A percentile compares a stretch with the other conserved stretches of the same genome.
These are phyloP conservation scores for Allomyces arbusculus DNA, from an alignment of 192 early-diverging fungal genomes.

Conservation along the genomic window DNA sequence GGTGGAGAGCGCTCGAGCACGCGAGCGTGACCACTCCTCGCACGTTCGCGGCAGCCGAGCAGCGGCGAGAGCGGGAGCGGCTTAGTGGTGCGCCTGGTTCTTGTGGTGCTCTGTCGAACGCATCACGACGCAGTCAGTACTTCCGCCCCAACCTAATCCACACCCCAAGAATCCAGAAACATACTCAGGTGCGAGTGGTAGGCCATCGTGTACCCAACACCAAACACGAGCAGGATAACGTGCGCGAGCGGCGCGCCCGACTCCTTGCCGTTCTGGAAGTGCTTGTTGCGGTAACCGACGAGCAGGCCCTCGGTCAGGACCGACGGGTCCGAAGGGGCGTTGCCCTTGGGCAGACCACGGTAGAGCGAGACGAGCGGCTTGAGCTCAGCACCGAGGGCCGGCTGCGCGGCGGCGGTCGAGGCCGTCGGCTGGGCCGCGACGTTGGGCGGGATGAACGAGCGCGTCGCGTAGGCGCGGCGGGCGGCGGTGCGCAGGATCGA, in stretches of 20 bases:
- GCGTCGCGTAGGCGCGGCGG: not conserved
- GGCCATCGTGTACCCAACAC: not conserved
- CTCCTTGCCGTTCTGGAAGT: conserved; percentile 1
- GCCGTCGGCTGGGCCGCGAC: not conserved
- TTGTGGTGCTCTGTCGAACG: not conserved
- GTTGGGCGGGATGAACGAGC: not conserved
- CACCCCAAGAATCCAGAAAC: not conserved
- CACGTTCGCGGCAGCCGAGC: too few relatives aligned
- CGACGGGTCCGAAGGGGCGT: not conserved
- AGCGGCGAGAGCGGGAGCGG: too few relatives aligned
- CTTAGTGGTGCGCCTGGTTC: not conserved
- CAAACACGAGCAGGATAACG: not conserved
- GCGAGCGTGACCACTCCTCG: too few relatives aligned
- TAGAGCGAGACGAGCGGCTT: not conserved
- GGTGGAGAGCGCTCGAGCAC: too few relatives aligned
- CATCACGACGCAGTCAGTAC: not conserved
- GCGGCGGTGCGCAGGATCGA: not conserved
- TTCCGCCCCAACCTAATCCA: not conserved
- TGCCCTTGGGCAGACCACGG: not conserved
- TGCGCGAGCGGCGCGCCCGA: not conserved
- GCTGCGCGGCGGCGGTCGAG: not conserved
- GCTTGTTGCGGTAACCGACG: not conserved
- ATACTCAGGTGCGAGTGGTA: conserved; percentile 1
- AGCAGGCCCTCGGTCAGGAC: not conserved
- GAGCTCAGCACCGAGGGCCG: not conserved